Percentiles rank a stretch among this genome's conserved stretches.
Conservation (phyloP, 2,329 filamentous ascomycete species). For the Arthrobotrys megalospora region DNA sequence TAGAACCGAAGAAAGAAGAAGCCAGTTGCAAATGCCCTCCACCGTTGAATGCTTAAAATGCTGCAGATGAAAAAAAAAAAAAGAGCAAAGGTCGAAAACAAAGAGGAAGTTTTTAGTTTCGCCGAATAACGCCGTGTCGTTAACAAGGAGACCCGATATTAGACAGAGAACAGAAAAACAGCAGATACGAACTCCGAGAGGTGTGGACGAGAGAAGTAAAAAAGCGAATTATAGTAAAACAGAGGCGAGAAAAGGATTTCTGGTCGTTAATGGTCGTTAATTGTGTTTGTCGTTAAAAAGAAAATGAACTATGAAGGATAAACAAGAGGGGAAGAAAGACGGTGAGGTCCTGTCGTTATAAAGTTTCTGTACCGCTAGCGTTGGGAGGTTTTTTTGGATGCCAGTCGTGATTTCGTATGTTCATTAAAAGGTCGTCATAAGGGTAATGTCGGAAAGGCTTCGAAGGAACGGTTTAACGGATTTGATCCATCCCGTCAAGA, state of each 20-base stretch:
- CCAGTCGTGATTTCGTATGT: slow-evolving; percentile 42
- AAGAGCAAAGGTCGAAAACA: slow-evolving; percentile 33
- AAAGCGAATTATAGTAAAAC: slow-evolving; percentile 38
- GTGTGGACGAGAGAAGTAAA: slow-evolving; percentile 15
- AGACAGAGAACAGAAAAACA: slow-evolving; percentile 32
- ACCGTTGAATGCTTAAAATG: slow-evolving; percentile 57
- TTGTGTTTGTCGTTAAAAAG: slow-evolving; percentile 43
- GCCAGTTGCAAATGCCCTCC: slow-evolving; percentile 45
- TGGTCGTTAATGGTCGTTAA: slow-evolving; percentile 53
- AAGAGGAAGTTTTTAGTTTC: slow-evolving; percentile 34
- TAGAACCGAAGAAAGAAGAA: slow-evolving; percentile 36
- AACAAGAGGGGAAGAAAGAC: slow-evolving; percentile 1
- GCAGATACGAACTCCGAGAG: slow-evolving; percentile 44
- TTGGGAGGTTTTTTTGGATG: slow-evolving; percentile 24
- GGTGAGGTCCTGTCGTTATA: slow-evolving; percentile 45
- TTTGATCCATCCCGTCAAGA: slow-evolving; percentile 65
- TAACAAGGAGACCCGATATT: slow-evolving; percentile 42
- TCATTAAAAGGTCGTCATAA: slow-evolving; percentile 42
- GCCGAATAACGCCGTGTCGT: slow-evolving; percentile 60
- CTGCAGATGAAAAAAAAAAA: slow-evolving; percentile 54
- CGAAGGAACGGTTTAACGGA: slow-evolving; percentile 61
- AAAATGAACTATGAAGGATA: slow-evolving; percentile 5
- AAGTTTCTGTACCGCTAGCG: slow-evolving; percentile 42
- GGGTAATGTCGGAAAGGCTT: slow-evolving; percentile 23
- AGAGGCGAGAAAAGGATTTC: slow-evolving; percentile 39